Evolutionary conservation across 306 rosid genomes (phyloP).

Genomic region (Casuarina cunninghamiana): DNA sequence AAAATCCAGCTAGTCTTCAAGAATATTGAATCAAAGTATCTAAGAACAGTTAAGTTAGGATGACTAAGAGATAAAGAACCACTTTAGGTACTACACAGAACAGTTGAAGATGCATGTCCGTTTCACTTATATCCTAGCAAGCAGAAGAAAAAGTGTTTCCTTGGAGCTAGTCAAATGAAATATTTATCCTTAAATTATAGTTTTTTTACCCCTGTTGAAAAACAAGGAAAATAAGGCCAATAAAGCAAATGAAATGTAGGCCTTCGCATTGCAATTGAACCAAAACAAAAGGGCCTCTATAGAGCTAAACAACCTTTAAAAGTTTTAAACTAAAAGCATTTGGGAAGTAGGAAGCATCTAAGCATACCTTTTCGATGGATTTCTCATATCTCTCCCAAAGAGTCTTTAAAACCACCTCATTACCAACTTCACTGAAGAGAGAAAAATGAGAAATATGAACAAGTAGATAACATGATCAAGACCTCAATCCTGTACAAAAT

Average conservation of each 20-base stretch:
- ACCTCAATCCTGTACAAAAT: not conserved
- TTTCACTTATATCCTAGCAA: not conserved
- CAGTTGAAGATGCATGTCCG: not conserved
- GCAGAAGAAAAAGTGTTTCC: not conserved
- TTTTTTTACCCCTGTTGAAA: not conserved
- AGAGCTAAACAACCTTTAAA: slow-evolving; percentile 30
- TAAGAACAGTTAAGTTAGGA: slow-evolving; percentile 3
- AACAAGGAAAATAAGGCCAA: not conserved
- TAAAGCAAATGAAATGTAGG: slow-evolving; percentile 2
- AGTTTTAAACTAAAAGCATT: slow-evolving; percentile 9
- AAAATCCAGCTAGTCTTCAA: not conserved
- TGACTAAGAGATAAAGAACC: not conserved
- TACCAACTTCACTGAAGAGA: slow-evolving; percentile 70
- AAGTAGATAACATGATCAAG: slow-evolving; percentile 12
- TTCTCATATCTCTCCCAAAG: slow-evolving; percentile 88
- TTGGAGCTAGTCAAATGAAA: not conserved
- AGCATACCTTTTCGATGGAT: slow-evolving; percentile 72
- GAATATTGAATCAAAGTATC: not conserved
- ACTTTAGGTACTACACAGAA: not conserved
- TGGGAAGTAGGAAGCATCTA: slow-evolving; percentile 16
- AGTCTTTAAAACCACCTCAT: slow-evolving; percentile 82
- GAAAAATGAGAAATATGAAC: slow-evolving; percentile 20
- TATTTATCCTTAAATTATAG: not conserved
- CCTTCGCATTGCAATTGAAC: slow-evolving; percentile 11
- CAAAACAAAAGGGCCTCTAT: slow-evolving; percentile 12